phyloP scores from a whole-genome alignment of 768 basidiomycete genomes.

The Kwoniella shandongensis region DNA sequence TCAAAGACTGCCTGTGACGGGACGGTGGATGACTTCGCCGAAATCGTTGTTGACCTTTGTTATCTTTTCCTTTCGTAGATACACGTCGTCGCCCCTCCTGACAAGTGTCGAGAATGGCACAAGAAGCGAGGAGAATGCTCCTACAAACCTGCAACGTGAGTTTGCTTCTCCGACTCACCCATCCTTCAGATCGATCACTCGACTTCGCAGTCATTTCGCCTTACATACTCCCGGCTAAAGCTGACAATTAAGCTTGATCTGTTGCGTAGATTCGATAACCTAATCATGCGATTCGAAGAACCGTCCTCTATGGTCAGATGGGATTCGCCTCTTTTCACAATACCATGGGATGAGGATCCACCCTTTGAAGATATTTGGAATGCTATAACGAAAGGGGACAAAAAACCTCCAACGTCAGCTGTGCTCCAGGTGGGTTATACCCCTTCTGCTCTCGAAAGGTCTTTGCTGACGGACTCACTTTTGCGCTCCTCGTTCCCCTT shows the following conservation, averaged over 20 bases:
- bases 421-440: slow-evolving; percentile 64
- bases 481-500: no score
- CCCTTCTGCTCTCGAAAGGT: not conserved
- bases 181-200: no score
- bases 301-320: slow-evolving; percentile 98
- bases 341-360: slow-evolving; percentile 69
- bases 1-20: no score
- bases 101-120: slow-evolving; percentile 79
- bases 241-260: no score
- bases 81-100: slow-evolving; percentile 59
- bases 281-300: slow-evolving; percentile 87
- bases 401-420: slow-evolving; percentile 86
- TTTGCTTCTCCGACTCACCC: slow-evolving; percentile 29
- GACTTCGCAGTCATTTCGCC: no score
- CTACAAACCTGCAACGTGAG: slow-evolving; percentile 76
- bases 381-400: slow-evolving; percentile 70
- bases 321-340: slow-evolving; percentile 91
- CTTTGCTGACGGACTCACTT: not conserved
- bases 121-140: slow-evolving; percentile 53
- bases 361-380: slow-evolving; percentile 70
- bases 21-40: no score
- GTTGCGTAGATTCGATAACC: slow-evolving; percentile 71
- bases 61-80: slow-evolving; percentile 45
- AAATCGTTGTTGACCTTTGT: not conserved
- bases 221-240: no score